A percentile compares a stretch with the other conserved stretches of the same genome.
phyloP scores from a whole-genome alignment of 768 basidiomycete species.

The Multifurca ochricompacta region DNA sequence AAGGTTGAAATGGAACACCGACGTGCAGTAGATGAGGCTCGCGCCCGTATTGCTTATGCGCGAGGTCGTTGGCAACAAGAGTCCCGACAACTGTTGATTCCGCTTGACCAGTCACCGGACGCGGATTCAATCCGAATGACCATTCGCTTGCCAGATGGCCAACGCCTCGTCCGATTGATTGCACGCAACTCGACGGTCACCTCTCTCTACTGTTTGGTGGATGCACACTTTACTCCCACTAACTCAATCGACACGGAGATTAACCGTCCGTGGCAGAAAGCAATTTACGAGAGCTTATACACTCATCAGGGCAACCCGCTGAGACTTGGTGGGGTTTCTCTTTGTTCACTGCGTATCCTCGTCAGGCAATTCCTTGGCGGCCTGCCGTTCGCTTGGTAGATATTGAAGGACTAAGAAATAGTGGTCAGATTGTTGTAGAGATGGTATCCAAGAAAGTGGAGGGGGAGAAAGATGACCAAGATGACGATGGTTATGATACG shows the following conservation, averaged over 20 bases:
- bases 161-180: conserved; percentile 53
- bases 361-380: conserved; percentile 49
- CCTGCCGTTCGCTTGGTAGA: conserved; percentile 19
- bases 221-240: conserved; percentile 46
- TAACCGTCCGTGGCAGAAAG: conserved; percentile 27
- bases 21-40: conserved; percentile 28
- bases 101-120: conserved; percentile 28
- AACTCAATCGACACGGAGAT: conserved; percentile 37
- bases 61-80: conserved; percentile 47
- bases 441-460: not conserved
- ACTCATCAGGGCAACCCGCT: conserved; percentile 20
- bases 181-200: conserved; percentile 42
- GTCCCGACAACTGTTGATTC: conserved; percentile 43
- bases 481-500: conserved; percentile 21
- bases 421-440: conserved; percentile 29
- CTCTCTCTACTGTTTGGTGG: conserved; percentile 66
- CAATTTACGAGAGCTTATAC: conserved; percentile 32
- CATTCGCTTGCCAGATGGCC: conserved; percentile 44
- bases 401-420: conserved; percentile 22
- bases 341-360: conserved; percentile 62
- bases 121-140: conserved; percentile 42
- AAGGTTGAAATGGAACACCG: conserved; percentile 23
- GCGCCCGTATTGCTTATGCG: conserved; percentile 1
- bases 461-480: not conserved
- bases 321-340: conserved; percentile 69